These are phyloP conservation scores for Lasiodiplodia theobromae DNA, from an alignment of 2,329 filamentous ascomycete genomes.

Conservation along the genomic window DNA sequence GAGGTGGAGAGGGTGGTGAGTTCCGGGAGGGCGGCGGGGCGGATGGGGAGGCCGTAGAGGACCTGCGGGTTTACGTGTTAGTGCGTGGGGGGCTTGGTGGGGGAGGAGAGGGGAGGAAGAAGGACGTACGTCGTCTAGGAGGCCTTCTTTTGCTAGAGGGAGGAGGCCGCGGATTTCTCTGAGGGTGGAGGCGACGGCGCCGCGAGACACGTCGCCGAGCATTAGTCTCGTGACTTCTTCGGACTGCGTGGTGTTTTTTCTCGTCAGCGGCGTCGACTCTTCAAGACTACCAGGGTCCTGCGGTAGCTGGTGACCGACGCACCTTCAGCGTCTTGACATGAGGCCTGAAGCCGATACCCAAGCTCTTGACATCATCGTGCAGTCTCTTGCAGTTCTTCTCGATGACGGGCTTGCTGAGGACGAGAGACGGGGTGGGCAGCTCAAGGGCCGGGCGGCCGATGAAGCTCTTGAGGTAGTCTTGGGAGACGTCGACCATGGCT, in stretches of 20 bases:
- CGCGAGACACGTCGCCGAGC: slow-evolving; percentile 14
- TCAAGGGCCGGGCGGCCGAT: slow-evolving; percentile 28
- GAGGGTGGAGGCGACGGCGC: slow-evolving; percentile 24
- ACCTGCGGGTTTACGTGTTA: neutral
- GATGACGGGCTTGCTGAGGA: slow-evolving; percentile 28
- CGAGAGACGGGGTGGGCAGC: slow-evolving; percentile 27
- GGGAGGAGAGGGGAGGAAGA: neutral
- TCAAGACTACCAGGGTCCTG: neutral
- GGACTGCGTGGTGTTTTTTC: neutral
- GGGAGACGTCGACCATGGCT: slow-evolving; percentile 24
- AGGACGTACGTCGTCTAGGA: slow-evolving; percentile 9
- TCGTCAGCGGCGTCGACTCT: no score
- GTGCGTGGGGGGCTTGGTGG: neutral
- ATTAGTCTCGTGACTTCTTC: slow-evolving; percentile 27
- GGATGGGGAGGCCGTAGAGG: slow-evolving; percentile 29
- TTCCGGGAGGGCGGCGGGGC: slow-evolving; percentile 17
- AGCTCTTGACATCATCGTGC: slow-evolving; percentile 26
- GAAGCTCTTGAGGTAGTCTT: slow-evolving; percentile 24
- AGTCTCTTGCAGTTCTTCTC: slow-evolving; percentile 25
- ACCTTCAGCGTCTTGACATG: slow-evolving; percentile 30
- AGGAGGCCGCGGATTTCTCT: slow-evolving; percentile 27
- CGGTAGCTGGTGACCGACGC: neutral
- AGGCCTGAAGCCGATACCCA: slow-evolving; percentile 28
- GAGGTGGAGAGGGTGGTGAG: neutral
- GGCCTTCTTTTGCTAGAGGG: slow-evolving; percentile 19